phyloP scores from a whole-genome alignment of 148 eudicot genomes.

The Cornus florida region DNA sequence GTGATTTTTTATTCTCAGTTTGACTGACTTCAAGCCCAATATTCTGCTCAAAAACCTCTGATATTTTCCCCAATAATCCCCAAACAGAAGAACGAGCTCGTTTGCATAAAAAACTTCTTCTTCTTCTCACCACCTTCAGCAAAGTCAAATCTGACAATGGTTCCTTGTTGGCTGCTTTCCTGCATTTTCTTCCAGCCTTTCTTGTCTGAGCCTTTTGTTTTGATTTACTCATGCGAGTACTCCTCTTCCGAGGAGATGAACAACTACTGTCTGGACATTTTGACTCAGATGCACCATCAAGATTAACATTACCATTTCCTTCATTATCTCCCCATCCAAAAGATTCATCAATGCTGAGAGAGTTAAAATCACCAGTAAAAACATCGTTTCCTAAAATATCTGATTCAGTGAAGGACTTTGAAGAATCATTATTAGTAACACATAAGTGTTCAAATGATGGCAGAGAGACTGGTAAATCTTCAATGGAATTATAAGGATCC shows the following conservation, averaged over 20 bases:
- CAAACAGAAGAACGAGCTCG: constrained; percentile 62
- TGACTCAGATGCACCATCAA: constrained; percentile 21
- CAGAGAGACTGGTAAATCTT: constrained; percentile 28
- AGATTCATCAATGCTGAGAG: constrained; percentile 22
- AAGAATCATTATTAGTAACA: constrained; percentile 24
- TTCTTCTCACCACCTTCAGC: constrained; percentile 54
- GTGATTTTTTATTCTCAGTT: constrained; percentile 25
- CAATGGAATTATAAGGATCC: constrained; percentile 12
- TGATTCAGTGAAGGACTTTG: constrained; percentile 16
- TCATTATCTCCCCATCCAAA: constrained; percentile 22
- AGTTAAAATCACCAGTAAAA: constrained; percentile 30
- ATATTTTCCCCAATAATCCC: constrained; percentile 49
- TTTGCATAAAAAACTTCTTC: constrained; percentile 59
- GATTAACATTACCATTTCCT: constrained; percentile 25
- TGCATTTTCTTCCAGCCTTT: constrained; percentile 16
- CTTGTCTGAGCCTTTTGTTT: constrained; percentile 15
- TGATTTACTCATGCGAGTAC: constrained; percentile 14
- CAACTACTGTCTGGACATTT: constrained; percentile 22
- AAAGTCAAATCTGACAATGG: constrained; percentile 24
- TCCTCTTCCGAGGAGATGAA: constrained; percentile 28
- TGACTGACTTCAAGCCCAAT: constrained; percentile 14
- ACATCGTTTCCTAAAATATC: constrained; percentile 26
- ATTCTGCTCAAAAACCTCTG: constrained; percentile 37
- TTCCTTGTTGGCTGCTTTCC: constrained; percentile 11
- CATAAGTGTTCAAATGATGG: constrained; percentile 26